Evolutionary conservation across 1,284 basidiomycete genomes (phyloP), one percentile per base, ranked within the genome.

Genomic region (Serendipita sp.): DNA sequence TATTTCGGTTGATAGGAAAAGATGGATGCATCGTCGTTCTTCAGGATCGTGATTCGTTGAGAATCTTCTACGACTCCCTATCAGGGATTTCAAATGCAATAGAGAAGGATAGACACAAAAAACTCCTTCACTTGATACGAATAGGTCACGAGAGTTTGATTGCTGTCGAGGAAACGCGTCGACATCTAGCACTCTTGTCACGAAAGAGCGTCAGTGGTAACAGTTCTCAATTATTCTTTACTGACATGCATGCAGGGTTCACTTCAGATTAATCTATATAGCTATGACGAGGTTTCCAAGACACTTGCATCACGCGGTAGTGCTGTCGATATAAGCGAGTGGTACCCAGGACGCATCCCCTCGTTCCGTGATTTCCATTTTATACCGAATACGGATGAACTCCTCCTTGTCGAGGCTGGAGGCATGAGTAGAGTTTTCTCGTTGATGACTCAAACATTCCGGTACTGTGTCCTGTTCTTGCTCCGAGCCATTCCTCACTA

Each of bases 91-190:
- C 72, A 0, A 62, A 66, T 2, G 74, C 75, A 0, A 67, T 78
- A n/a, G 32, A 55, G 0, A 68, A 65, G 2, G 61, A 64, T 0
- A 50, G 66, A 1, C 61, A 64, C 0, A 72, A 71, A 47, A 77
- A 77, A 63, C 32, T 15, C 0, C 68, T 82, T 3, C 71, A 76
- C 50, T 73, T 72, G 5, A 75, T 77, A 63, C 79, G 77, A 65
- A 72, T 80, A 2, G 82, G 79, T 0, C 67, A 71, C 0, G 68
- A 77, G 3, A 72, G 75, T 44, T 15, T 77, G 3, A 60, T 82
- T 2, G 72, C 81, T 0, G 81, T 76, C 62, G 78, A 83, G 43
- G 82, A 83, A 66, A 67, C 68, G 4, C 79, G 76, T 65, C 74
- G 76, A 0, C 75, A 69, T 67, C 83, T n/a, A 74, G 73, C 0